These are phyloP conservation scores for Amphichorda felina DNA, from an alignment of 2,329 filamentous ascomycete species.

Conservation along the genomic window DNA sequence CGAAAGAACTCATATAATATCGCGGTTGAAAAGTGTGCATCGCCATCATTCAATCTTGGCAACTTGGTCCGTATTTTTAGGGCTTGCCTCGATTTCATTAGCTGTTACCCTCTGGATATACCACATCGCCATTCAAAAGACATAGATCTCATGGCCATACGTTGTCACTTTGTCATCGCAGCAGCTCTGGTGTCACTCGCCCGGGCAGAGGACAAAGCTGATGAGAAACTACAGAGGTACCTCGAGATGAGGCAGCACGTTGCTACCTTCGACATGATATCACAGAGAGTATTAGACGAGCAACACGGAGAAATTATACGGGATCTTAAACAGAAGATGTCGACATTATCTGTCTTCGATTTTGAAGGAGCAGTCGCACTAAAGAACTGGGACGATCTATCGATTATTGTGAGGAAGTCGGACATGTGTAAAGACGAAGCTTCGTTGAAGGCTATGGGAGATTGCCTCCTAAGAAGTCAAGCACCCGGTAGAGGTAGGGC, in stretches of 20 bases:
- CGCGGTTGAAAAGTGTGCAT: conserved; percentile 46
- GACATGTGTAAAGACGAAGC: conserved; percentile 27
- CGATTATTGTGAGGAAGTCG: conserved; percentile 43
- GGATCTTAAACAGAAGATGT: conserved; percentile 50
- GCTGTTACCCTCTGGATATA: conserved; percentile 35
- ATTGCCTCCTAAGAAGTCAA: conserved; percentile 45
- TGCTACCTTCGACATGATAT: conserved; percentile 36
- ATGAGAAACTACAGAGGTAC: conserved; percentile 48
- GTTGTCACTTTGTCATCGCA: conserved; percentile 58
- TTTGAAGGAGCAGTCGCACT: conserved; percentile 64
- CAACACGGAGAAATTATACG: conserved; percentile 28
- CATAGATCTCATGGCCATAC: conserved; percentile 46
- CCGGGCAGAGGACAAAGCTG: conserved; percentile 34
- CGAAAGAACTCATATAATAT: conserved; percentile 73
- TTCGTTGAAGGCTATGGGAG: conserved; percentile 52
- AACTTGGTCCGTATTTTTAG: conserved; percentile 44
- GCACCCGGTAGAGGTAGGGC: conserved; percentile 37
- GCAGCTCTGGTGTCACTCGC: conserved; percentile 39
- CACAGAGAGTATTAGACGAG: conserved; percentile 15
- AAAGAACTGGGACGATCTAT: conserved; percentile 55
- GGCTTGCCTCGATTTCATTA: conserved; percentile 39
- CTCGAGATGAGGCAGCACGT: conserved; percentile 48
- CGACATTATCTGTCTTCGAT: conserved; percentile 61
- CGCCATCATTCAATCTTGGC: conserved; percentile 21
- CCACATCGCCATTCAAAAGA: conserved; percentile 28